Conservation (phyloP, 768 basidiomycete genomes). For the Suillus subluteus region DNA sequence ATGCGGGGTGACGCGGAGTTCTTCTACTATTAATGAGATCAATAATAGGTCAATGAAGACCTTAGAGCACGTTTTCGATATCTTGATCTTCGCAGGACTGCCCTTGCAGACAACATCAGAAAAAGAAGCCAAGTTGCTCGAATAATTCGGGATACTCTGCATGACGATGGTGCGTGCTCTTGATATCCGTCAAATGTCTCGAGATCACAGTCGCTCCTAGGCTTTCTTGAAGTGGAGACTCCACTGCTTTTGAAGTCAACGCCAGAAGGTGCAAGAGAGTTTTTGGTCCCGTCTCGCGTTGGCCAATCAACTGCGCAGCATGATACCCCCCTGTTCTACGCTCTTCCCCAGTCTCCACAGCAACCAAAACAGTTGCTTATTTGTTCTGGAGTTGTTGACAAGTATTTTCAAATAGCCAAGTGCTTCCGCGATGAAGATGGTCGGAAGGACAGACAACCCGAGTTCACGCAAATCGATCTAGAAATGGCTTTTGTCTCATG, state of each 20-base stretch:
- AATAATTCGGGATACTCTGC: slow-evolving; percentile 70
- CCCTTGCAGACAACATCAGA: slow-evolving; percentile 77
- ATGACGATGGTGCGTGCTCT: slow-evolving; percentile 63
- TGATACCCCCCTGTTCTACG: slow-evolving; percentile 66
- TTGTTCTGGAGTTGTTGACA: slow-evolving; percentile 85
- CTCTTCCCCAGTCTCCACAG: slow-evolving; percentile 92
- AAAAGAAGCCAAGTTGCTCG: slow-evolving; percentile 84
- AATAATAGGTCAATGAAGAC: slow-evolving; percentile 77
- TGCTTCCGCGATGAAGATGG: slow-evolving; percentile 98
- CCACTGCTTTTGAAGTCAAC: slow-evolving; percentile 89
- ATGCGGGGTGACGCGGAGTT: slow-evolving; percentile 32
- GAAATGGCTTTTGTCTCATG: slow-evolving; percentile 97
- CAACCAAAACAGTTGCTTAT: slow-evolving; percentile 95
- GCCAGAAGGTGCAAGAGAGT: slow-evolving; percentile 94
- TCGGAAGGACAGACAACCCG: slow-evolving; percentile 92
- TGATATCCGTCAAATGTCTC: slow-evolving; percentile 12
- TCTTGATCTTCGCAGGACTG: slow-evolving; percentile 82
- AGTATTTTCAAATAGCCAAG: slow-evolving; percentile 90
- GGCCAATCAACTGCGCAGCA: slow-evolving; percentile 33
- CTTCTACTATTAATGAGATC: slow-evolving; percentile 1
- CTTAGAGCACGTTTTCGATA: slow-evolving; percentile 83
- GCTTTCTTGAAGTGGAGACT: slow-evolving; percentile 92
- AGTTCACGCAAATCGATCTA: slow-evolving; percentile 96
- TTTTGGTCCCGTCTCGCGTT: slow-evolving; percentile 81
- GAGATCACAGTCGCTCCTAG: slow-evolving; percentile 43